Percentiles rank a stretch among this genome's conserved stretches.
These are phyloP conservation scores for Yamadazyma nakazawae DNA, from an alignment of 805 yeast genomes.

Conservation along the genomic window DNA sequence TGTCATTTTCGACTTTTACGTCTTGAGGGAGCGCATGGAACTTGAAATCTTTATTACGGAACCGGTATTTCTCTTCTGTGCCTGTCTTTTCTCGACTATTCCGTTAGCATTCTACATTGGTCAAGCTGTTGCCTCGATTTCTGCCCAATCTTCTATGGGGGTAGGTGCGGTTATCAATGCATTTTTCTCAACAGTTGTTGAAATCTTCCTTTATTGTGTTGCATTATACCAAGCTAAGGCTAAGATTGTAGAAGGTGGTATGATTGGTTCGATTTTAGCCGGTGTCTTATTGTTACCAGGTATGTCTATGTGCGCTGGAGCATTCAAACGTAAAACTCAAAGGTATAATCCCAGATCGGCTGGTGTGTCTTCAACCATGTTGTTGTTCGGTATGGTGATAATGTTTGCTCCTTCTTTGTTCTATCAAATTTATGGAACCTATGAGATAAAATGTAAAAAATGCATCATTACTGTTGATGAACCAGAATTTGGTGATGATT, in stretches of 20 bases:
- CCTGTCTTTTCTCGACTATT: slow-evolving; percentile 79
- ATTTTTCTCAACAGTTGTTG: slow-evolving; percentile 93
- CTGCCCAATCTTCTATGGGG: slow-evolving; percentile 98
- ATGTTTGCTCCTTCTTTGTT: slow-evolving; percentile 91
- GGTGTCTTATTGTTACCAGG: slow-evolving; percentile 93
- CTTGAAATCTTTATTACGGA: slow-evolving; percentile 49
- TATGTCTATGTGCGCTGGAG: slow-evolving; percentile 96
- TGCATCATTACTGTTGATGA: slow-evolving; percentile 31
- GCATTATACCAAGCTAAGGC: slow-evolving; percentile 86
- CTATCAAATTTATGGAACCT: slow-evolving; percentile 85
- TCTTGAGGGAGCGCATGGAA: slow-evolving; percentile 46
- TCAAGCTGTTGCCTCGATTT: slow-evolving; percentile 98
- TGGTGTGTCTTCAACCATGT: slow-evolving; percentile 95
- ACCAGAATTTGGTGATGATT: slow-evolving; percentile 32
- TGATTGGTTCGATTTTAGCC: slow-evolving; percentile 90
- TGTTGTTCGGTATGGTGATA: slow-evolving; percentile 82
- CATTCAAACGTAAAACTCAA: slow-evolving; percentile 86
- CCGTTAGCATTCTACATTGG: slow-evolving; percentile 97
- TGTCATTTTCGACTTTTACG: slow-evolving; percentile 74
- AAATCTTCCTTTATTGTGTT: slow-evolving; percentile 86
- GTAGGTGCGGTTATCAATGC: slow-evolving; percentile 98
- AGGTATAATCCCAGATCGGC: slow-evolving; percentile 95
- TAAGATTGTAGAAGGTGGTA: slow-evolving; percentile 88
- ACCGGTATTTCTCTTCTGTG: slow-evolving; percentile 62
- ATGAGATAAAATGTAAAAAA: slow-evolving; percentile 67